These are phyloP conservation scores for Gomphus sp. DNA, from an alignment of 1,284 basidiomycete species.

Conservation along the genomic window DNA sequence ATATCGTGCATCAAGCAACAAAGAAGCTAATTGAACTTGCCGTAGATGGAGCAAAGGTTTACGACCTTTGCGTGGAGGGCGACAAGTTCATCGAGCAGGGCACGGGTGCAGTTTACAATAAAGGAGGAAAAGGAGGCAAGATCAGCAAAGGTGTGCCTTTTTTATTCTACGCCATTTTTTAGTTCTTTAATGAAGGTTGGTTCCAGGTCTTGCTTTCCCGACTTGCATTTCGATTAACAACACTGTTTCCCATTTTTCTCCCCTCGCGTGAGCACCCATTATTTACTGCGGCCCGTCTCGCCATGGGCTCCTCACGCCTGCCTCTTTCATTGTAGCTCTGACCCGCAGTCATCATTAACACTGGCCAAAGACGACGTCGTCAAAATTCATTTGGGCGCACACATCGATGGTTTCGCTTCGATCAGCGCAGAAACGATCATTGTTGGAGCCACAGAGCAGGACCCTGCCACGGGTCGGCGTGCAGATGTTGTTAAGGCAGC, in stretches of 20 bases:
- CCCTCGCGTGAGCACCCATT: conserved; percentile 48
- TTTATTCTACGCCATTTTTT: not conserved
- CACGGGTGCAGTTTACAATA: conserved; percentile 84
- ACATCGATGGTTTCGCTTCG: conserved; percentile 91
- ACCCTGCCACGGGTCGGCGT: conserved; percentile 74
- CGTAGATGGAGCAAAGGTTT: conserved; percentile 76
- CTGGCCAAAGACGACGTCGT: conserved; percentile 90
- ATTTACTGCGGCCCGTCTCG: conserved; percentile 10
- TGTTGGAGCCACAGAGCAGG: conserved; percentile 63
- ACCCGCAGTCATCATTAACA: conserved; percentile 52
- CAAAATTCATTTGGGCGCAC: conserved; percentile 92
- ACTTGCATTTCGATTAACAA: conserved; percentile 93
- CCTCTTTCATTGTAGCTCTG: conserved; percentile 40
- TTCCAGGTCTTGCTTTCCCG: conserved; percentile 83
- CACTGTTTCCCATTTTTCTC: conserved; percentile 74
- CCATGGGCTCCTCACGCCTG: not conserved
- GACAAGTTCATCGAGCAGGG: conserved; percentile 88
- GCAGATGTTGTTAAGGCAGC: conserved; percentile 94
- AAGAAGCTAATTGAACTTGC: conserved; percentile 75
- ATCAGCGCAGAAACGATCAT: conserved; percentile 89
- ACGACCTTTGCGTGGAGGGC: conserved; percentile 88
- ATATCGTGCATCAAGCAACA: conserved; percentile 80
- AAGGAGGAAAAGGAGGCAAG: conserved; percentile 79
- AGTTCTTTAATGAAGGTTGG: not conserved
- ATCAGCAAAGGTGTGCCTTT: conserved; percentile 67